Evolutionary conservation across 176 grass and related monocot genomes (phyloP).

Genomic region (Melocanna baccifera): DNA sequence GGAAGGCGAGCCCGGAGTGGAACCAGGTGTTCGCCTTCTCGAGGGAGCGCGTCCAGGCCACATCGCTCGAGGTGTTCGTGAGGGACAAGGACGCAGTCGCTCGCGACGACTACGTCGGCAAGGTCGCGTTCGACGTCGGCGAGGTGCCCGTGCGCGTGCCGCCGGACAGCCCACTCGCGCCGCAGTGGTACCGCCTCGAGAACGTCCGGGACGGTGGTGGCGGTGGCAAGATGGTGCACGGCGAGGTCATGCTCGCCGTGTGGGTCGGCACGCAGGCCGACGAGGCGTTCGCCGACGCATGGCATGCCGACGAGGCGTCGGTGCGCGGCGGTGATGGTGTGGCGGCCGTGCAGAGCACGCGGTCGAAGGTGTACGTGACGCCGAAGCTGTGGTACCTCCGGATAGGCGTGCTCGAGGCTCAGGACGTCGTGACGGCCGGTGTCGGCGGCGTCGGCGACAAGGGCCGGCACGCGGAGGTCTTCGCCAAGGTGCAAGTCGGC

Average conservation of each 20-base stretch:
- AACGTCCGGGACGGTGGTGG: background rate
- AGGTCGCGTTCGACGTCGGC: slow-evolving; percentile 56
- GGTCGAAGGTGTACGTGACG: slow-evolving; percentile 54
- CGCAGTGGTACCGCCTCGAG: slow-evolving; percentile 72
- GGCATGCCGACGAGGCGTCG: slow-evolving; percentile 43
- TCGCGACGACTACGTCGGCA: slow-evolving; percentile 51
- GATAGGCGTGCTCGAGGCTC: slow-evolving; percentile 40
- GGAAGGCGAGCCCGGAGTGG: slow-evolving; percentile 51
- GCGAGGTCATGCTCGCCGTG: slow-evolving; percentile 64
- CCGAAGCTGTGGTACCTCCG: slow-evolving; percentile 50
- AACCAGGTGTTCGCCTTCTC: slow-evolving; percentile 82
- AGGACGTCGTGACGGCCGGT: slow-evolving; percentile 26
- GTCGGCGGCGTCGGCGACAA: slow-evolving; percentile 27
- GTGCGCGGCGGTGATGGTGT: background rate
- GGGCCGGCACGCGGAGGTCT: slow-evolving; percentile 34
- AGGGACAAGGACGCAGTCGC: slow-evolving; percentile 43
- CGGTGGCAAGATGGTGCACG: slow-evolving; percentile 20
- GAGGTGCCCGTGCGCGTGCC: slow-evolving; percentile 68
- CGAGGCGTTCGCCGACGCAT: slow-evolving; percentile 56
- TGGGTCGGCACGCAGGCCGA: slow-evolving; percentile 67
- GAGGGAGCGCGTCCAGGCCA: slow-evolving; percentile 54
- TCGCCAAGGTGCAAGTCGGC: slow-evolving; percentile 61
- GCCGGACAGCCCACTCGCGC: slow-evolving; percentile 80
- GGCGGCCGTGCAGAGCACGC: slow-evolving; percentile 32
- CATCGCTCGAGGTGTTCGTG: slow-evolving; percentile 60